Base-by-base conservation (phyloP, 176 grass and related monocot species). In the Musa itinerans region DNA sequence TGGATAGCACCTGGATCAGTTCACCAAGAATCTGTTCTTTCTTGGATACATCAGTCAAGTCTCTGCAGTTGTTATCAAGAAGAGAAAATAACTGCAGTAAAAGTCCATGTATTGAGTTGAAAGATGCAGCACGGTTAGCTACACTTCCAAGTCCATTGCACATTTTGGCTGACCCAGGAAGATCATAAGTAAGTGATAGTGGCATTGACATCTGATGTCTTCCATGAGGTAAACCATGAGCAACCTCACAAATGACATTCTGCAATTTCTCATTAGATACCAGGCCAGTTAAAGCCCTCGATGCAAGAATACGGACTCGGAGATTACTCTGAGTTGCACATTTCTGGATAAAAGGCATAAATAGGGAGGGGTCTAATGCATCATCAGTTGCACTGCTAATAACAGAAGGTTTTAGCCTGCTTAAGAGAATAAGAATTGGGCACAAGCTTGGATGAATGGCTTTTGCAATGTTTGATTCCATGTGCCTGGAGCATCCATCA, bases 301-400 rank as follows among this genome's bases (percentile, higher is more conserved):
- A 98, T 73, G 94, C 86, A 74, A 98, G 86, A 72, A 98, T 80
- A 82, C 94, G 90, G 48, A 98, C 77, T 71, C 87, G 78, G 62
- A 91, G 87, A 80, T 98, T 93, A 83, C 80, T 98, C 81, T 98
- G 90, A 23, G 88, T 98, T 76, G 94, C 88, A 73, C 94, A 98
- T 81, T 63, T 93, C 76, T 87, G 88, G 57, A 98, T 93, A 83
- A 89, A 98, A 80, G 86, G 94, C 61, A 87, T 78, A 85, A 98
- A 86, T 74, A 88, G 82, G 82, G 89, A 98, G 25, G 94, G 94
- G 73, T 98, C 94, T 68, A 98, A 85, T 68, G 84, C 69, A 89
- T 91, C 90, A 74, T 93, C 88, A 73, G 80, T 80, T 84, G 78
- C 84, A 75, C 75, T 78, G 79, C 88, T 93, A 72, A 93, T 83